Base-by-base conservation (phyloP, 257 asterid species). In the Nicotiana sylvestris region DNA sequence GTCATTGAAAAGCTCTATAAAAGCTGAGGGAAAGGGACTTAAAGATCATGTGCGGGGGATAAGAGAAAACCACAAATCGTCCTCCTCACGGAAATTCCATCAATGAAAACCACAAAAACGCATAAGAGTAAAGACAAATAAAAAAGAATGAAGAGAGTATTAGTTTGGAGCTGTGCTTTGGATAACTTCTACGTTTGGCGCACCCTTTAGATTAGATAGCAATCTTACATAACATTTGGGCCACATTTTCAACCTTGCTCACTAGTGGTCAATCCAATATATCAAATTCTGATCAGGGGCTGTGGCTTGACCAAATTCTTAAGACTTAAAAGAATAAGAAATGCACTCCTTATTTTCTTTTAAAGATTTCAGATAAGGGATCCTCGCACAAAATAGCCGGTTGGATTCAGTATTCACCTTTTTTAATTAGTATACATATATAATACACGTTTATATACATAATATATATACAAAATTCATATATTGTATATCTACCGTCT, bases 101-200 rank as follows among this genome's bases (percentile, higher is more conserved):
- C 74, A 79, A 79, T 61, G 61, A 58, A 79, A 61, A 37, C 82
- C 82, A 79, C 82, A 79, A 25, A 79, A 56, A 30, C 3, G 37
- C 33, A 79, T 58, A 35, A 79, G 55, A 35, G 29, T 21, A 79
- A 56, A 25, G 82, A 79, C 82, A 74, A 79, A 79, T 21, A 33
- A 9, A 39, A 79, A 65, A 79, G 74, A 60, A 79, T 79, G 61
- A 21, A 65, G 29, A 60, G 74, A 79, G 16, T 33, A 66, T 5
- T 29, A 3, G 18, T 10, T 66, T 33, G 51, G 18, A 66, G 61
- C 3, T 61, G 29, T 4, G 61, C 21, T 79, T 79, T 61, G 74
- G 80, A 74, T 74, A 49, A 27, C 62, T 74, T 74, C 62, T 49
- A 49, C 43, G 61, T 49, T 51, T 74, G 64, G 43, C 64, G 49